Evolutionary conservation across 1,139 yeast species (phyloP).

Genomic region (Candida smagusa): DNA sequence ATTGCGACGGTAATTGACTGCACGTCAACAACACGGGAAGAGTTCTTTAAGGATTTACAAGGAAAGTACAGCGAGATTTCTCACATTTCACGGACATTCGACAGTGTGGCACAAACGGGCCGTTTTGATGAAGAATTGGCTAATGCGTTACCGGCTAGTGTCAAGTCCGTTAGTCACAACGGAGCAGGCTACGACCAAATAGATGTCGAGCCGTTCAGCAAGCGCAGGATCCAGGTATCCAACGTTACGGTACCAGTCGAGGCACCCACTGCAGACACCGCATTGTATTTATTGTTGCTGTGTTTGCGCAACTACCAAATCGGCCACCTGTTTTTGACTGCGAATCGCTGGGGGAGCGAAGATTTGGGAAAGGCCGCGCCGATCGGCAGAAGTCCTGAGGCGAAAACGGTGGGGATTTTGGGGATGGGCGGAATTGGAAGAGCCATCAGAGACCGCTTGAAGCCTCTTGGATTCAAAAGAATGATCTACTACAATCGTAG

Average conservation of each 20-base stretch:
- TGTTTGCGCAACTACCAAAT: constrained; percentile 64
- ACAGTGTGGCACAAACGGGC: constrained; percentile 55
- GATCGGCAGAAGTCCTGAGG: constrained; percentile 47
- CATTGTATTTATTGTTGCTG: constrained; percentile 60
- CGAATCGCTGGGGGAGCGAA: constrained; percentile 57
- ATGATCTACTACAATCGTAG: constrained; percentile 61
- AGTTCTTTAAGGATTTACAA: constrained; percentile 50
- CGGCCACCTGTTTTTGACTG: constrained; percentile 45
- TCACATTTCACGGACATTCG: constrained; percentile 52
- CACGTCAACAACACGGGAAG: constrained; percentile 42
- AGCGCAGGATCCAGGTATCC: constrained; percentile 59
- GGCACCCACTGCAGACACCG: constrained; percentile 80
- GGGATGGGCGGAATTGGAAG: constrained; percentile 83
- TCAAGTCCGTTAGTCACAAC: constrained; percentile 67
- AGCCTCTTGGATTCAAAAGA: constrained; percentile 62
- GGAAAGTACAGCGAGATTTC: constrained; percentile 47
- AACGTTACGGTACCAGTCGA: constrained; percentile 74
- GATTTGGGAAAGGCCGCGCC: constrained; percentile 18
- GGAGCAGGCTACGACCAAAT: constrained; percentile 96
- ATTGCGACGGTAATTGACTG: constrained; percentile 52
- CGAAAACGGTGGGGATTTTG: constrained; percentile 60
- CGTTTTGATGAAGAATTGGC: constrained; percentile 73
- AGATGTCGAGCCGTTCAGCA: constrained; percentile 52
- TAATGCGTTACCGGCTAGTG: constrained; percentile 52
- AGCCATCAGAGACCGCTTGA: constrained; percentile 57